Base-by-base conservation (phyloP, 2,329 filamentous ascomycete species). In the Ampelomyces quisqualis region DNA sequence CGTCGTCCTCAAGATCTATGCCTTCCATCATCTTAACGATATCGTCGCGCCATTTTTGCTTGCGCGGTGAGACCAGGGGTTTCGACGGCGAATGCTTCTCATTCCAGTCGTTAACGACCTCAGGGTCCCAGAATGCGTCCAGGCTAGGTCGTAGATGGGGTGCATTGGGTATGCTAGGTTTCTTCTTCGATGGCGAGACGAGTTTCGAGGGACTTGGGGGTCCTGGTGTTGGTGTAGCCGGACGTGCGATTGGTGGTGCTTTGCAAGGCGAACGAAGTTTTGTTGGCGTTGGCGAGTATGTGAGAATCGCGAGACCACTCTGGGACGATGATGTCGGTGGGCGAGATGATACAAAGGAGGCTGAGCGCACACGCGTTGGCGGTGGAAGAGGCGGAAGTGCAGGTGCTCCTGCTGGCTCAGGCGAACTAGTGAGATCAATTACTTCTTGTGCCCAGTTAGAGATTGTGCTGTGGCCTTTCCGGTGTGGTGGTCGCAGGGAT, bases 51-150 rank as follows among this genome's bases (percentile, higher is more conserved):
- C 58, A 57, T 43, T 66, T 61, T 36, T 67, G 57, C 42, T 68
- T 69, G 23, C 53, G 53, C 3, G 65, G 66, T 3, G 63, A 67
- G 1, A 65, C 43, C 15, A 68, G 56, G 4, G 51, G 51, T 32
- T 70, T 70, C 5, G 49, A 44, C 9, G 67, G 67, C 0, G 66
- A 69, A 37, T 68, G 62, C 15, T 45, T 54, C 15, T 70, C 67
- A 19, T 64, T 64, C 58, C 59, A 68, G 6, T 58, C 49, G 33
- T 70, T 70, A 2, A 70, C 62, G 14, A 60, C 55, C 29, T 60
- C 59, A 20, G 61, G 55, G 19, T 58, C 54, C 67, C 67, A 70
- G 45, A 70, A 70, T 1, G 65, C 63, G 31, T 70, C 67, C 4
- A 69, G 51, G 22, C 65, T 69, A 10, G 65, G 65, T 21, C 64